Evolutionary conservation across 2,329 filamentous ascomycete species (phyloP), one percentile per base, ranked within the genome.

Genomic region (Macrophomina phaseolina): DNA sequence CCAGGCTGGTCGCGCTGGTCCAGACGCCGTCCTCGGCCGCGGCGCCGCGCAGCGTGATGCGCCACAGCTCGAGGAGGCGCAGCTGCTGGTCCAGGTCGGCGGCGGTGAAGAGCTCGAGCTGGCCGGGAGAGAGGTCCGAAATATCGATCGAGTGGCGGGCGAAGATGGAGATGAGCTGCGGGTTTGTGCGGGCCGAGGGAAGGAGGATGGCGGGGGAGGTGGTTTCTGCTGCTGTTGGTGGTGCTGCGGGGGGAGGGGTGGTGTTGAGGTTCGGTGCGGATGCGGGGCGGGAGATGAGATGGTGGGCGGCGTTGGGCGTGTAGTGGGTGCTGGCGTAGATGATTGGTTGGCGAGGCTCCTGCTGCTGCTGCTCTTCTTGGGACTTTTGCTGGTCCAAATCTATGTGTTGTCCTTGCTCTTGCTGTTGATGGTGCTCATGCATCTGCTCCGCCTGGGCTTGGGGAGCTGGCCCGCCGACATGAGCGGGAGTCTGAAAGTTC

Each of bases 241-340:
- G 38, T 32, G 16, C 5, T 32, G 6, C 42, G 30, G 28, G 12
- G 30, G 72, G 68, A 18, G 68, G 14, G 36, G 73, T 71, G 45
- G 58, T 38, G 45, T 40, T 49, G 62, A 68, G 48, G 48, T 51
- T 46, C 14, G 55, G 56, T 11, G 56, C 60, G 72, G 74, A 68
- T 28, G 45, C 40, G 16, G 58, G 40, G 32, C 58, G 58, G 30
- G 58, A 49, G 32, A 60, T 30, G 36, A 89, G 75, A 76, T 96
- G 92, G 52, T 90, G 83, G 8, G 92, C 23, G 23, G 23, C 93
- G 75, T 94, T 61, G 40, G 56, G 92, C 70, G 90, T 90, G 78
- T 97, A 97, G 78, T 97, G 93, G 74, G 92, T 90, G 9, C 91
- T 91, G 71, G 91, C 87, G 81, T 95, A 96, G 69, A 86, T 83